A percentile compares a stretch with the other conserved stretches of the same genome.
phyloP scores from a whole-genome alignment of 2,329 filamentous ascomycete genomes.

The Fusarium nodosum region DNA sequence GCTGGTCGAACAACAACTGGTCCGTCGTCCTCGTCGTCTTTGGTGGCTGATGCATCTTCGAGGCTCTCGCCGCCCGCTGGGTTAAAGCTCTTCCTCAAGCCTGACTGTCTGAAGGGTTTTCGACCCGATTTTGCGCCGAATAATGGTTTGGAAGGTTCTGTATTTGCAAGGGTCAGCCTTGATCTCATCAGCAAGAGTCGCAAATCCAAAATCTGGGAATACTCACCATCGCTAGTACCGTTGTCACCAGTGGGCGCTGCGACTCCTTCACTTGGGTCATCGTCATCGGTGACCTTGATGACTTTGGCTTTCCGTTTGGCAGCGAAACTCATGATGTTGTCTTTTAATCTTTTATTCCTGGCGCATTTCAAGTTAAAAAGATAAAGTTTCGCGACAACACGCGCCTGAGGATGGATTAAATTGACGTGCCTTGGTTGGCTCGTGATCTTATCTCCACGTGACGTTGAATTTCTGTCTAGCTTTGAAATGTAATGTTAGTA shows the following conservation, averaged over 20 bases:
- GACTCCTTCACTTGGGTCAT: conserved; percentile 58
- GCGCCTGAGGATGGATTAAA: conserved; percentile 15
- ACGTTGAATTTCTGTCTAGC: conserved; percentile 49
- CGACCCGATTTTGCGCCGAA: conserved; percentile 61
- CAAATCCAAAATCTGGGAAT: conserved; percentile 26
- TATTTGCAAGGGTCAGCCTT: conserved; percentile 53
- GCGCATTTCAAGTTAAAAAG: conserved; percentile 12
- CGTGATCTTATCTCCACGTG: conserved; percentile 66
- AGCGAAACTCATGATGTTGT: conserved; percentile 66
- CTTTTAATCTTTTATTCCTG: conserved; percentile 4
- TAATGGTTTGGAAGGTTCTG: conserved; percentile 55
- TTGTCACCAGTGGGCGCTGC: conserved; percentile 45
- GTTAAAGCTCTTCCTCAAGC: conserved; percentile 69
- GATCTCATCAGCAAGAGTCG: conserved; percentile 53
- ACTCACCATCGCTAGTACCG: conserved; percentile 57
- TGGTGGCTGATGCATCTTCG: conserved; percentile 46
- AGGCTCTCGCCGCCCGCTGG: conserved; percentile 57
- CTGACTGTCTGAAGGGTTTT: conserved; percentile 70
- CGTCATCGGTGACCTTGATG: conserved; percentile 77
- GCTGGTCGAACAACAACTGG: conserved; percentile 65
- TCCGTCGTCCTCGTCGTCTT: conserved; percentile 61
- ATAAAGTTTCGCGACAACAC: conserved; percentile 30
- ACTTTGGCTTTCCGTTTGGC: conserved; percentile 79
- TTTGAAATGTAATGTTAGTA: conserved; percentile 39
- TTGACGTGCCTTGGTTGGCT: conserved; percentile 44